phyloP scores from a whole-genome alignment of 2,329 filamentous ascomycete species.

The Rutstroemia sp. region DNA sequence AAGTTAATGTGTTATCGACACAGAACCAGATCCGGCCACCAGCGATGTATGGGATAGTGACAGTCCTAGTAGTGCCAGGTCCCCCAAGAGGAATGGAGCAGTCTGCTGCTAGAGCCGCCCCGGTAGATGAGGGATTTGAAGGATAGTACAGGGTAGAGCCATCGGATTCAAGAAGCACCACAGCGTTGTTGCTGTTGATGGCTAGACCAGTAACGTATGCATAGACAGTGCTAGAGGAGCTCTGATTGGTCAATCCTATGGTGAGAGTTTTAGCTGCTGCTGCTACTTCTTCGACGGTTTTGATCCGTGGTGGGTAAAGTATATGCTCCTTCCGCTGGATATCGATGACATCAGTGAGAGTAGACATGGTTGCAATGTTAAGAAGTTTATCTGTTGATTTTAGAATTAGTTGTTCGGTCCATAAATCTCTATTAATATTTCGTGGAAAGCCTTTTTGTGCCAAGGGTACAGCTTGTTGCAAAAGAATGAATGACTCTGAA shows the following conservation, averaged over 20 bases:
- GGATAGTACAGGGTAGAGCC: slow-evolving; percentile 60
- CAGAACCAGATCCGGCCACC: slow-evolving; percentile 69
- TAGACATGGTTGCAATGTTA: slow-evolving; percentile 13
- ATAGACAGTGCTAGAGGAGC: slow-evolving; percentile 51
- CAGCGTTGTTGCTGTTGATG: slow-evolving; percentile 48
- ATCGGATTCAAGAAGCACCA: slow-evolving; percentile 60
- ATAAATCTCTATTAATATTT: background rate
- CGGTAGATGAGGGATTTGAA: slow-evolving; percentile 43
- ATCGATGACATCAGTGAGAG: slow-evolving; percentile 14
- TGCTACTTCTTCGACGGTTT: background rate
- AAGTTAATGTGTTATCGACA: slow-evolving; percentile 51
- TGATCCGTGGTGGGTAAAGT: slow-evolving; percentile 11
- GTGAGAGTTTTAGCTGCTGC: slow-evolving; percentile 36
- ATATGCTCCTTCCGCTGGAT: slow-evolving; percentile 12
- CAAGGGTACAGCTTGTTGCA: background rate
- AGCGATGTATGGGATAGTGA: slow-evolving; percentile 62
- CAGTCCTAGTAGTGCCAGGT: slow-evolving; percentile 49
- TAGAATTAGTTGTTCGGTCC: background rate
- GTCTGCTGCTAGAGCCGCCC: slow-evolving; percentile 46
- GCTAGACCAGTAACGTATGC: slow-evolving; percentile 65
- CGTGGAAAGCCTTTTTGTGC: background rate
- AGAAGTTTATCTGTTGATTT: background rate
- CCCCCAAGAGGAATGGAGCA: slow-evolving; percentile 59
- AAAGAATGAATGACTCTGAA: background rate
- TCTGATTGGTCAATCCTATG: slow-evolving; percentile 61